Base-by-base conservation (phyloP, 1,139 yeast species). In the Diutina rugosa region DNA sequence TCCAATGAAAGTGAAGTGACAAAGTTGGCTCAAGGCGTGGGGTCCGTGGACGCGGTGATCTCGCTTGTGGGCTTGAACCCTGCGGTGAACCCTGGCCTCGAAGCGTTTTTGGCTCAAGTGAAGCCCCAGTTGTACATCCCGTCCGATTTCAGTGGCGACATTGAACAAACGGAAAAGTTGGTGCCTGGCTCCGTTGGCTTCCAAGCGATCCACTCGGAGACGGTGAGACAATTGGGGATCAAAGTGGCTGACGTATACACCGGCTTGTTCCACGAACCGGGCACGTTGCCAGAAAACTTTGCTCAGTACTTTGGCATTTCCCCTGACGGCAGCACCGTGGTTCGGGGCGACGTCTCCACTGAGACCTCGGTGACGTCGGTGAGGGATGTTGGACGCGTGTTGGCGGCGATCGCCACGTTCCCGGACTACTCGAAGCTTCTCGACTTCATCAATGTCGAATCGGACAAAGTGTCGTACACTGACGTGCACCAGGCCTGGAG, bases 101-200 rank as follows among this genome's bases (percentile, higher is more conserved):
- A 72, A 60, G 63, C 67, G 56, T 62, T 81, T 6, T 73, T 78
- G 3, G 63, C 64, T 6, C 64, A 64, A 18, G 74, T 76, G 48
- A 75, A 72, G 62, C 82, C 83, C 52, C 77, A 79, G 64, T 63
- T 82, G 45, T 82, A 76, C 66, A 74, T 84, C 58, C 86, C 88
- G 45, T 79, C 87, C 3, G 87, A 83, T 63, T 84, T 79, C 62
- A 89, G 89, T 54, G 64, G 71, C 46, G 81, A 81, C 56, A 6
- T 26, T 10, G 26, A 6, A 6, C 62, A 65, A 16, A 66, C 64
- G 18, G 58, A 61, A 9, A 61, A 59, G 35, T 58, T 61, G 56
- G 65, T 71, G 32, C 74, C 76, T 4, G 74, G 73, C 1, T 70
- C 73, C 61, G 64, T 79, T 38, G 62, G 57, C 1, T 26, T 61